Evolutionary conservation across 2,329 filamentous ascomycete species (phyloP), one percentile per base, ranked within the genome.

Genomic region (Aspergillus felis): DNA sequence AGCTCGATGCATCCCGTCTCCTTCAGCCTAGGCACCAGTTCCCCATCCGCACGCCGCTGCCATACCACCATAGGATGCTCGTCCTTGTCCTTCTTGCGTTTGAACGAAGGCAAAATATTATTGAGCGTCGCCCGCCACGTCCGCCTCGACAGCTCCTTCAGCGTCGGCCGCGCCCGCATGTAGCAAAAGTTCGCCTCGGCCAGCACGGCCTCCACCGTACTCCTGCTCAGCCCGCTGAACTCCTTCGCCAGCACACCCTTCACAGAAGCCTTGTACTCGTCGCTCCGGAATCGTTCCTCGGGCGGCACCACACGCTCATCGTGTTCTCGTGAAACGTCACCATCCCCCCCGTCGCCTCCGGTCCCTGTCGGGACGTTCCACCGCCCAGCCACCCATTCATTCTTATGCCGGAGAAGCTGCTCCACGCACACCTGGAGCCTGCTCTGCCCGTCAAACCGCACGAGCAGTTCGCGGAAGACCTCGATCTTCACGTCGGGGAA

Each of bases 101-200:
- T 73, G 55, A 76, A 77, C 22, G 74, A 76, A 4, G 77, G 72
- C 8, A 78, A 64, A 12, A 79, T 68, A 50, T 62, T 79, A 32
- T 73, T 75, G 52, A 80, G 67, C 2, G 76, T 76, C 14, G 71
- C 75, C 12, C 77, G 73, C 78, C 78, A 81, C 14, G 73, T 77
- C 56, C 73, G 76, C 50, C 70, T 71, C 17, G 76, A 74, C 2
- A 80, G 64, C 41, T 76, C 74, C 44, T 71, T 72, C 6, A 81
- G 66, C 3, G 68, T 76, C 24, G 77, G 77, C 14, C 79, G 68
- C 9, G 78, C 76, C 12, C 71, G 67, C 8, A 67, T 65, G 54
- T 81, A 81, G 28, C 75, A 78, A 57, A 74, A 78, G 56, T 81
- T 81, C 29, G 72, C 73, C 59, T 81, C 78, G 3, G 78, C 78